These are phyloP conservation scores for Puccinellia tenuiflora DNA, from an alignment of 176 grass and related monocot genomes.

Conservation along the genomic window DNA sequence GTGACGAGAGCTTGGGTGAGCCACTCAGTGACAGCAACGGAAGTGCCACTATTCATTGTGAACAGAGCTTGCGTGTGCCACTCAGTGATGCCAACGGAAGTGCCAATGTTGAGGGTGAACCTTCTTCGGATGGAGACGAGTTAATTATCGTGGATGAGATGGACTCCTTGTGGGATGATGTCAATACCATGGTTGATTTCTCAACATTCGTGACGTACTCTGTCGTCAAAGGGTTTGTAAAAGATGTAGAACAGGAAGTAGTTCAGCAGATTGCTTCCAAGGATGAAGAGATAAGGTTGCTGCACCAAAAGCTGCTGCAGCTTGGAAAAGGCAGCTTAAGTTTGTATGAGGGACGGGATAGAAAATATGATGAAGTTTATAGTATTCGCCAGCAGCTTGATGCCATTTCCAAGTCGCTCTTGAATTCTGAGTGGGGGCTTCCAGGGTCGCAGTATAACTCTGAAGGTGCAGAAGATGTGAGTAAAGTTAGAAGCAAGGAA, in stretches of 20 bases:
- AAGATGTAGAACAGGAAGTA: constrained; percentile 33
- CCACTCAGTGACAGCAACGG: not conserved
- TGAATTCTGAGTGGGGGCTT: constrained; percentile 49
- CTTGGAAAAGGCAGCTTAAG: constrained; percentile 8
- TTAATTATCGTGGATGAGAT: constrained; percentile 27
- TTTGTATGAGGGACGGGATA: constrained; percentile 25
- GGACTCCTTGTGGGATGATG: constrained; percentile 38
- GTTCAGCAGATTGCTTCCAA: constrained; percentile 30
- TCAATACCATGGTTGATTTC: constrained; percentile 26
- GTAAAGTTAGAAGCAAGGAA: constrained; percentile 31
- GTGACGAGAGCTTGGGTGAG: not conserved
- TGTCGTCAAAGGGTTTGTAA: constrained; percentile 42
- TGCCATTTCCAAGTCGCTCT: constrained; percentile 38
- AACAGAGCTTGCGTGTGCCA: not conserved
- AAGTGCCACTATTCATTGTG: not conserved
- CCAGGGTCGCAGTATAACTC: constrained; percentile 37
- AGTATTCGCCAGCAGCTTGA: constrained; percentile 49
- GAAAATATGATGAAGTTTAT: constrained; percentile 38
- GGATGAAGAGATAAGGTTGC: constrained; percentile 39
- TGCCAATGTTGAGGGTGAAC: constrained; percentile 3
- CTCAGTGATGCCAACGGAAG: not conserved
- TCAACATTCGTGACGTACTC: constrained; percentile 38
- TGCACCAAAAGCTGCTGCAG: constrained; percentile 38
- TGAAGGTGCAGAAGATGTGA: constrained; percentile 36
- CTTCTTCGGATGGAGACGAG: constrained; percentile 1